Evolutionary conservation across 106 monocot species (phyloP).

Genomic region (Allium cepa): DNA sequence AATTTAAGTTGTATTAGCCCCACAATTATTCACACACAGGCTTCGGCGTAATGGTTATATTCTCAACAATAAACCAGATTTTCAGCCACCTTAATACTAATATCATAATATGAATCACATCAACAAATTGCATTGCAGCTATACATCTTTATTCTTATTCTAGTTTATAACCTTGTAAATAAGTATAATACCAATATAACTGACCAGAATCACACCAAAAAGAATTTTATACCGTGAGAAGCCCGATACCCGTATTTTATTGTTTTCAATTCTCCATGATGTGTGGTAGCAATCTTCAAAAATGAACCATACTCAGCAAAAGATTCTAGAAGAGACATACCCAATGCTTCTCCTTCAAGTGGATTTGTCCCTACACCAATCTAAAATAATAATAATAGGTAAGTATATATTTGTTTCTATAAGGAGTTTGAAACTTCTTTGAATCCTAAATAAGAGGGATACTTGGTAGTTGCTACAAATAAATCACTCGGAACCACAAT

Average conservation of each 20-base stretch:
- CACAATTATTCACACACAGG: too few species aligned
- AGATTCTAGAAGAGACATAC: constrained; percentile 79
- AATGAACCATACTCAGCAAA: constrained; percentile 56
- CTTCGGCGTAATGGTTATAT: too few species aligned
- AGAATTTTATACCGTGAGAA: not conserved
- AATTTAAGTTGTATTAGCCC: too few species aligned
- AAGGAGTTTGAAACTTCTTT: too few species aligned
- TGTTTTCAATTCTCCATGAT: constrained; percentile 92
- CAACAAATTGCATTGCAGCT: not conserved
- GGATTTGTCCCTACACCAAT: constrained; percentile 97
- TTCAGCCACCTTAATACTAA: not conserved
- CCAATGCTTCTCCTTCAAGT: constrained; percentile 87
- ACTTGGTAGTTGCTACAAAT: too few species aligned
- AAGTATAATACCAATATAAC: not conserved
- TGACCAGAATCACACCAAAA: not conserved
- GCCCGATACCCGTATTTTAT: constrained; percentile 67
- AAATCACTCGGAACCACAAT: too few species aligned
- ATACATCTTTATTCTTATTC: not conserved
- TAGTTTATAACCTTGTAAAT: not conserved
- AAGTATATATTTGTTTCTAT: too few species aligned
- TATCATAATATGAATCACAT: not conserved
- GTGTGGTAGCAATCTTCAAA: constrained; percentile 80
- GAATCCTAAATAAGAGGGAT: too few species aligned
- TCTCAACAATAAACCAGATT: not conserved
- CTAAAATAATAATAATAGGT: constrained; percentile 22